Percentiles rank a stretch among this genome's conserved stretches.
Evolutionary conservation across 2,329 filamentous ascomycete species (phyloP).

Genomic region (Hymenoscyphus fructigenus): DNA sequence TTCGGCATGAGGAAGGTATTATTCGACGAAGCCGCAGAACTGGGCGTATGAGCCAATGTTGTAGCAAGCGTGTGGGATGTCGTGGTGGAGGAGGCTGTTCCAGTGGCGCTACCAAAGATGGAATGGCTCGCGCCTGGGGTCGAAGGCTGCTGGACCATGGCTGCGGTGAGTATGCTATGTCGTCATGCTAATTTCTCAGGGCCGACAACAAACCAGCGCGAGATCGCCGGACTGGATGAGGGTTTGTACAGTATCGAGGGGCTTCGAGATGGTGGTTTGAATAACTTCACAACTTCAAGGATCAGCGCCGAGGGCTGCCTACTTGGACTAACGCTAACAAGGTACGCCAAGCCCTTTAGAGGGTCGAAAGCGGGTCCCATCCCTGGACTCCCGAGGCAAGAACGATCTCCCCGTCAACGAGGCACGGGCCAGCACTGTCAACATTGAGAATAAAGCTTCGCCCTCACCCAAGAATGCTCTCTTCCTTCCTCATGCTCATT

Average conservation of each 20-base stretch:
- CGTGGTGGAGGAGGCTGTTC: conserved; percentile 4
- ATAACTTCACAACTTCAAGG: neutral
- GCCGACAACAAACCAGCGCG: neutral
- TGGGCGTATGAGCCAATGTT: conserved; percentile 40
- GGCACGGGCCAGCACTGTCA: conserved; percentile 17
- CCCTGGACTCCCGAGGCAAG: neutral
- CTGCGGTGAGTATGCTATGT: conserved; percentile 24
- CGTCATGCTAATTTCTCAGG: conserved; percentile 19
- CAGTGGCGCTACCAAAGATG: conserved; percentile 44
- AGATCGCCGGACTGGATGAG: too few species aligned
- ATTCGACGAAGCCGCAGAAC: conserved; percentile 56
- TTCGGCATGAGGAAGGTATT: conserved; percentile 92
- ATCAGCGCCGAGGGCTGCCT: too few species aligned
- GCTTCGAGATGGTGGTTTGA: too few species aligned
- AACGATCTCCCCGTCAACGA: conserved; percentile 18
- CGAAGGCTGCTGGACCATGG: conserved; percentile 46
- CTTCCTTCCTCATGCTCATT: conserved; percentile 33
- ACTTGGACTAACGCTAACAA: too few species aligned
- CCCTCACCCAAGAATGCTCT: conserved; percentile 8
- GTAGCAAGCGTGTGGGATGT: conserved; percentile 17
- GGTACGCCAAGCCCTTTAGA: too few species aligned
- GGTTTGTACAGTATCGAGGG: too few species aligned
- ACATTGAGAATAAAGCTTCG: conserved; percentile 9
- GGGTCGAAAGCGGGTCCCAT: too few species aligned
- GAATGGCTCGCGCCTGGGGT: conserved; percentile 44